A percentile compares a stretch with the other conserved stretches of the same genome.
These are phyloP conservation scores for Russula brevipes DNA, from an alignment of 768 basidiomycete species.

Conservation along the genomic window DNA sequence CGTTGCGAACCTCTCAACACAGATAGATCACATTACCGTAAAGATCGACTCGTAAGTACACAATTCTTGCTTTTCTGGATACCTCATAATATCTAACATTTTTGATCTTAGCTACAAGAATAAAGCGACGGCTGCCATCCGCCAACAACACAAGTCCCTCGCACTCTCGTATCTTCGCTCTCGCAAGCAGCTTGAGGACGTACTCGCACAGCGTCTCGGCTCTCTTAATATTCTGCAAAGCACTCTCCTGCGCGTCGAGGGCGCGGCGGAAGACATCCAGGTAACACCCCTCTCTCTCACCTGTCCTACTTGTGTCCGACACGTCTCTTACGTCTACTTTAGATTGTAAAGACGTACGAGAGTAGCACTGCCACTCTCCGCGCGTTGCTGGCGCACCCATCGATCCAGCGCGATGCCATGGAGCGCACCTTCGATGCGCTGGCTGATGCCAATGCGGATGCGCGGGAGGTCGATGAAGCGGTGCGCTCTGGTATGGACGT, in stretches of 20 bases:
- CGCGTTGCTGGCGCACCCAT: conserved; percentile 72
- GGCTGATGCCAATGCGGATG: conserved; percentile 76
- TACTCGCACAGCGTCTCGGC: conserved; percentile 67
- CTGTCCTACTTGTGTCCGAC: neutral
- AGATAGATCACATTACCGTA: conserved; percentile 61
- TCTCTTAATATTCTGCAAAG: conserved; percentile 70
- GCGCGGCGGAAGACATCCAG: conserved; percentile 79
- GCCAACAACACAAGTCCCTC: conserved; percentile 62
- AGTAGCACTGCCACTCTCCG: conserved; percentile 75
- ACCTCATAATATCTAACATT: neutral
- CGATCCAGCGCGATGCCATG: conserved; percentile 69
- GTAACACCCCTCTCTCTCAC: conserved; percentile 37
- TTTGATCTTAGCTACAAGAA: conserved; percentile 49
- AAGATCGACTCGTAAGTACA: conserved; percentile 66
- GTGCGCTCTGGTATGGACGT: conserved; percentile 64
- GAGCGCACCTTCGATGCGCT: conserved; percentile 86
- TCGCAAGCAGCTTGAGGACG: conserved; percentile 74
- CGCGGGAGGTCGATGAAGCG: conserved; percentile 75
- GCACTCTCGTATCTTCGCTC: conserved; percentile 76
- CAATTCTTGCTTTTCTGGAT: neutral
- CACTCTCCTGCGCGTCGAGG: conserved; percentile 78
- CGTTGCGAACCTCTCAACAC: conserved; percentile 57
- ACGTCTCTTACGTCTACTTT: conserved; percentile 1
- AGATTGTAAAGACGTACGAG: conserved; percentile 87
- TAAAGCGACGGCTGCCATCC: conserved; percentile 61